Conservation (phyloP, 306 rosid genomes). For the Trifolium pratense region DNA sequence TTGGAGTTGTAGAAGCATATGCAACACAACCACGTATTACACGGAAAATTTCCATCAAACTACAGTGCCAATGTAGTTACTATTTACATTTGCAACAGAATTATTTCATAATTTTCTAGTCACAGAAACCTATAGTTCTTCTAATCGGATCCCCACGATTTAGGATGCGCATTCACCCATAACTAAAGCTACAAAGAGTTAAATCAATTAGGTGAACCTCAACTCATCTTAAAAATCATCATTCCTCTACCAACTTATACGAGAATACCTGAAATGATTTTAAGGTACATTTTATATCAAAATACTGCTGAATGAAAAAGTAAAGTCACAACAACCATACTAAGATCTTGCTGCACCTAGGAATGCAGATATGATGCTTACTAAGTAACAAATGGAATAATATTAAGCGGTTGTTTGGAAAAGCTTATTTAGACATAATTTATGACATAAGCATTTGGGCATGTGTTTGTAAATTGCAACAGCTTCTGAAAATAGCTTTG, state of each 20-base stretch:
- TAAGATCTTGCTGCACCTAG: neutral
- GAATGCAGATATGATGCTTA: neutral
- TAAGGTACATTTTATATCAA: neutral
- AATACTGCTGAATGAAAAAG: neutral
- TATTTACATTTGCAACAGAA: slow-evolving; percentile 23
- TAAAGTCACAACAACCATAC: neutral
- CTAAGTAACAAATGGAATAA: neutral
- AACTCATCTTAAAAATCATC: neutral
- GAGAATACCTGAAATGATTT: neutral
- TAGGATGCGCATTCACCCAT: neutral
- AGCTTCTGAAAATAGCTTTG: neutral
- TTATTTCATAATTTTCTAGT: neutral
- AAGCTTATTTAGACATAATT: neutral
- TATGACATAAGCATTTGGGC: neutral
- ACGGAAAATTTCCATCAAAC: no score
- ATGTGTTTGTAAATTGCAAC: neutral
- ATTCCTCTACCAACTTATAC: slow-evolving; percentile 16
- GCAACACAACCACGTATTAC: neutral
- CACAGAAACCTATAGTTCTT: no score
- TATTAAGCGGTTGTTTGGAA: neutral
- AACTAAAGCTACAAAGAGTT: slow-evolving; percentile 6
- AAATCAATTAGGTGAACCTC: slow-evolving; percentile 9
- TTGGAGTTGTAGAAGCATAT: neutral
- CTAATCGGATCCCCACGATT: neutral
- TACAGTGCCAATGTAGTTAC: neutral